Percentiles rank a stretch among this genome's conserved stretches.
These are phyloP conservation scores for Echeveria elegans DNA, from an alignment of 164 flowering plant species.

Conservation along the genomic window DNA sequence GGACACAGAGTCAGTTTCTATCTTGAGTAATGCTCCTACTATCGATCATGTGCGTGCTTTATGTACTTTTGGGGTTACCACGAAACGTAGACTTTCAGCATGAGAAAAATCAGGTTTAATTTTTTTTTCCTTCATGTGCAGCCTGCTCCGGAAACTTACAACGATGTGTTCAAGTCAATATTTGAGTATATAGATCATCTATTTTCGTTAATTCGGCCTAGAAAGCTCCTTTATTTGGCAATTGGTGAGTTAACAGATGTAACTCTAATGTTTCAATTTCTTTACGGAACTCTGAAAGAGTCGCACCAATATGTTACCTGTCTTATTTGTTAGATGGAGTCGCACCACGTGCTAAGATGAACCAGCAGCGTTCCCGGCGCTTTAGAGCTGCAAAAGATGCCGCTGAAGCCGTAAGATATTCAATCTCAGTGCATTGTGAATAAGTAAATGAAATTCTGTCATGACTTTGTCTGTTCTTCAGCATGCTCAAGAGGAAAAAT, in stretches of 20 bases:
- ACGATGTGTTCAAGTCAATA: conserved; percentile 73
- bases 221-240: conserved; percentile 92
- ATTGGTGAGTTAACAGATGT: conserved; percentile 49
- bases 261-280: not conserved
- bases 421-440: not conserved
- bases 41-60: no score
- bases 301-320: not conserved
- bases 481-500: conserved; percentile 88
- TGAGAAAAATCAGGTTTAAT: not conserved
- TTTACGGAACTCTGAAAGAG: not conserved
- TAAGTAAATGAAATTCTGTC: not conserved
- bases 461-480: conserved; percentile 18
- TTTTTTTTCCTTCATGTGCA: conserved; percentile 28
- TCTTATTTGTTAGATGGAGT: conserved; percentile 66
- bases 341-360: conserved; percentile 99
- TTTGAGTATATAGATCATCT: conserved; percentile 93
- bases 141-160: conserved; percentile 82
- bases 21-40: no score
- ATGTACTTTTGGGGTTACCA: no score
- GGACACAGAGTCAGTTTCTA: no score
- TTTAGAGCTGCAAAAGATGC: conserved; percentile 98
- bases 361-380: conserved; percentile 93
- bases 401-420: conserved; percentile 66
- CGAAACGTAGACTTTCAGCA: no score
- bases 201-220: conserved; percentile 79